A percentile compares a stretch with the other conserved stretches of the same genome.
Conservation (phyloP, 495 filamentous ascomycete genomes). For the Lasiosphaeria miniovina region DNA sequence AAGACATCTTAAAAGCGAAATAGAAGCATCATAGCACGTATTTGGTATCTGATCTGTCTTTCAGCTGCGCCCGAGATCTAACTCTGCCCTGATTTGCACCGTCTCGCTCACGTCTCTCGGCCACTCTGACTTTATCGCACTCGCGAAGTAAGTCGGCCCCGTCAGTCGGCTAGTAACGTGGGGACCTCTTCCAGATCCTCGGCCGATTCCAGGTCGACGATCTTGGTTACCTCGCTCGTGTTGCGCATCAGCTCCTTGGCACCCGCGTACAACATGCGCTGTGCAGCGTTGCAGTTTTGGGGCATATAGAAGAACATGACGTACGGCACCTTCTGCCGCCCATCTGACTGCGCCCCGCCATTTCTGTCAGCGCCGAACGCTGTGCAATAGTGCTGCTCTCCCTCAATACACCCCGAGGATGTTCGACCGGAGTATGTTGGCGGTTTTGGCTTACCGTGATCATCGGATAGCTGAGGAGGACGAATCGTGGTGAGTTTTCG, state of each 20-base stretch:
- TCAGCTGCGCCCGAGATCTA: neutral
- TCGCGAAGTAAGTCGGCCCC: neutral
- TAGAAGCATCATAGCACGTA: too few species aligned
- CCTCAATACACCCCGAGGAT: too few species aligned
- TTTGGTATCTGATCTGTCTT: too few species aligned
- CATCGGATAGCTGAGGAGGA: slow-evolving; percentile 85
- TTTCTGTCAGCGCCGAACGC: neutral
- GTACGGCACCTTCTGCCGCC: slow-evolving; percentile 62
- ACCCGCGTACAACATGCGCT: slow-evolving; percentile 91
- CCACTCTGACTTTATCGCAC: neutral
- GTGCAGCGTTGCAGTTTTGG: slow-evolving; percentile 75
- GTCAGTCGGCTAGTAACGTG: slow-evolving; percentile 54
- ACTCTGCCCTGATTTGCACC: neutral
- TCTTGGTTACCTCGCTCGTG: slow-evolving; percentile 76
- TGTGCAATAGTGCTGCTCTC: too few species aligned
- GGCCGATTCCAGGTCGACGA: slow-evolving; percentile 72
- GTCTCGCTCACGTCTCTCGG: too few species aligned
- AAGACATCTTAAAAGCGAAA: too few species aligned
- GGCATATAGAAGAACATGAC: slow-evolving; percentile 92
- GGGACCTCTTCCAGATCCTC: slow-evolving; percentile 78
- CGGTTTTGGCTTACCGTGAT: slow-evolving; percentile 59
- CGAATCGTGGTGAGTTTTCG: slow-evolving; percentile 84
- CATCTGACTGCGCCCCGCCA: slow-evolving; percentile 35
- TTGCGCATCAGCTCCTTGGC: slow-evolving; percentile 94
- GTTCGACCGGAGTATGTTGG: neutral